These are phyloP conservation scores for Spathaspora passalidarum DNA, from an alignment of 805 yeast species.

Conservation along the genomic window DNA sequence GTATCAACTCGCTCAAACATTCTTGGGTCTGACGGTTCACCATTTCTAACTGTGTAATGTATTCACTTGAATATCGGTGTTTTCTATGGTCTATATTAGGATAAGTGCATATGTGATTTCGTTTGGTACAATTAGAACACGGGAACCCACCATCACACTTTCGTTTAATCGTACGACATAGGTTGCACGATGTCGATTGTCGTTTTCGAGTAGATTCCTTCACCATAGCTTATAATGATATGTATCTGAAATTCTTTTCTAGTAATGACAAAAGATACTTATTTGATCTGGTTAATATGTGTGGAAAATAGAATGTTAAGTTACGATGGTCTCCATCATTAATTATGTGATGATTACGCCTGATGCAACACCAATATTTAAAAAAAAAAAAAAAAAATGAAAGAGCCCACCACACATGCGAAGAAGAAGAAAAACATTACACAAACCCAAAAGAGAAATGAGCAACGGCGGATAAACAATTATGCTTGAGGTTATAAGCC, in stretches of 20 bases:
- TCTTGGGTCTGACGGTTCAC: background rate
- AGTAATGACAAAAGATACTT: no score
- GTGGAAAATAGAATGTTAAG: background rate
- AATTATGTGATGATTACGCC: background rate
- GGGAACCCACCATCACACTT: constrained; percentile 9
- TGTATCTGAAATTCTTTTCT: no score
- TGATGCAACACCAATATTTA: background rate
- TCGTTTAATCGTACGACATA: constrained; percentile 7
- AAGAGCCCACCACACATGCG: background rate
- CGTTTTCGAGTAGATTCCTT: background rate
- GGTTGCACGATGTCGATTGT: constrained; percentile 4
- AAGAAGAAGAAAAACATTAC: background rate
- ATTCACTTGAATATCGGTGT: constrained; percentile 8
- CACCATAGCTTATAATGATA: background rate
- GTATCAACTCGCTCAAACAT: background rate
- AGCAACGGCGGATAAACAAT: background rate
- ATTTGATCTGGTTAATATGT: no score
- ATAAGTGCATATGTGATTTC: constrained; percentile 4
- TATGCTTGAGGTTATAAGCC: background rate
- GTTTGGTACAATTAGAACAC: constrained; percentile 7
- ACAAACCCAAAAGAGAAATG: no score
- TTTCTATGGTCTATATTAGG: constrained; percentile 7
- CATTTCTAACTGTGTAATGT: constrained; percentile 1
- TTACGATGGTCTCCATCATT: background rate
- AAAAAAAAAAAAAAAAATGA: background rate